Evolutionary conservation across 2,329 filamentous ascomycete species (phyloP).

Genomic region (Sporothrix euskadiensis): DNA sequence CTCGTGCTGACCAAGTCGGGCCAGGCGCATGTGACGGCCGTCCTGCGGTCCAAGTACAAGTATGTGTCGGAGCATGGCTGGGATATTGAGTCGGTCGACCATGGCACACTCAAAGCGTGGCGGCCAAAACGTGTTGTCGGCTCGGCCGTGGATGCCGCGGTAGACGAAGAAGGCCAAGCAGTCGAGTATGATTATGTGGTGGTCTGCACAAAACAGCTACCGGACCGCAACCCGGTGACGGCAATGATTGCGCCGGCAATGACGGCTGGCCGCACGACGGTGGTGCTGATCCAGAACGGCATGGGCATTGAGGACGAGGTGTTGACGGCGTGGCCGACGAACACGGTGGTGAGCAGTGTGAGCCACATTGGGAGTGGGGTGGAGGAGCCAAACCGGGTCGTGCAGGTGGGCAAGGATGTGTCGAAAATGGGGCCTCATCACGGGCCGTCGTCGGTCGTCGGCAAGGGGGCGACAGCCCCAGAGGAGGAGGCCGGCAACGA

Average conservation of each 20-base stretch:
- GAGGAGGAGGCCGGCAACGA: not conserved
- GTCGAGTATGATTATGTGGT: constrained; percentile 29
- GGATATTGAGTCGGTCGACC: constrained; percentile 31
- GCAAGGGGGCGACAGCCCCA: no score
- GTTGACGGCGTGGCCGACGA: constrained; percentile 27
- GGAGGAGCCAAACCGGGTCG: constrained; percentile 25
- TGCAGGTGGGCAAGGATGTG: constrained; percentile 29
- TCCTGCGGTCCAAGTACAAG: constrained; percentile 30
- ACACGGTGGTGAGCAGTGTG: constrained; percentile 31
- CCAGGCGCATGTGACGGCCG: constrained; percentile 29
- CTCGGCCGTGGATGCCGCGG: constrained; percentile 19
- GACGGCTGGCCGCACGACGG: constrained; percentile 23
- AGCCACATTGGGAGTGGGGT: constrained; percentile 32
- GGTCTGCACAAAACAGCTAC: constrained; percentile 32
- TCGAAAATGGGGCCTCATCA: constrained; percentile 31
- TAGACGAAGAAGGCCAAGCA: not conserved
- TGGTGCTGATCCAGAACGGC: constrained; percentile 33
- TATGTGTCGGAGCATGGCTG: constrained; percentile 30
- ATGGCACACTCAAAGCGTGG: constrained; percentile 28
- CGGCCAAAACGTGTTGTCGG: constrained; percentile 29
- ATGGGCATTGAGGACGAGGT: constrained; percentile 32
- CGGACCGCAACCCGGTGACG: constrained; percentile 23
- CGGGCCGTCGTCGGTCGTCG: constrained; percentile 8
- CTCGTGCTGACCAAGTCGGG: constrained; percentile 31
- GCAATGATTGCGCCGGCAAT: constrained; percentile 28